Percentiles rank a stretch among this genome's conserved stretches.
Conservation (phyloP, 2,329 filamentous ascomycete genomes). For the Colletotrichum orchidophilum region DNA sequence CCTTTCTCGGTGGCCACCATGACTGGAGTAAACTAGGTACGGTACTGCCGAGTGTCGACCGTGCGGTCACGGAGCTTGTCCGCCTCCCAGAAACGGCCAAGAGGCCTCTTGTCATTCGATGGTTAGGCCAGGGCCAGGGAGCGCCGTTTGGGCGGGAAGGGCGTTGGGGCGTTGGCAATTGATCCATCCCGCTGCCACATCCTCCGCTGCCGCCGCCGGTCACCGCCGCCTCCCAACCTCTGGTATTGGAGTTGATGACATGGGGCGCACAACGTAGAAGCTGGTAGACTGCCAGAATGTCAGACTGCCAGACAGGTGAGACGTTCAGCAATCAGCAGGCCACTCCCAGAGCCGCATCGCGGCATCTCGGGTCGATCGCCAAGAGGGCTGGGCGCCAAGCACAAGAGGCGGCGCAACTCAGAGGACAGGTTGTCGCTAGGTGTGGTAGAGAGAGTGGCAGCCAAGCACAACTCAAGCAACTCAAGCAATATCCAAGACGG, state of each 20-base stretch:
- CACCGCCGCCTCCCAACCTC: neutral
- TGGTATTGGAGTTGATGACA: neutral
- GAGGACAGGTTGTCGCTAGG: neutral
- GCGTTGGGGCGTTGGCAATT: neutral
- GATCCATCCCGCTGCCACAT: slow-evolving; percentile 16
- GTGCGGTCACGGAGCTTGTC: neutral
- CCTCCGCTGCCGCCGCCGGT: neutral
- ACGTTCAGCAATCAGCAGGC: neutral
- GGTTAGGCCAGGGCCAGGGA: neutral
- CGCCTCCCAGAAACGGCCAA: neutral
- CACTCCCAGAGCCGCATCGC: slow-evolving; percentile 9
- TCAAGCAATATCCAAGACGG: slow-evolving; percentile 27
- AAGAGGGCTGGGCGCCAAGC: slow-evolving; percentile 24
- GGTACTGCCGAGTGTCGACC: neutral
- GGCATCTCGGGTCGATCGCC: slow-evolving; percentile 25
- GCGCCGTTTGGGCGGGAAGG: neutral
- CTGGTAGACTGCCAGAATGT: neutral
- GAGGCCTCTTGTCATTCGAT: neutral
- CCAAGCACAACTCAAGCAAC: slow-evolving; percentile 13
- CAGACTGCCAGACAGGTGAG: neutral
- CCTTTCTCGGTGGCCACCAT: neutral
- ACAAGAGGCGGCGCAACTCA: neutral
- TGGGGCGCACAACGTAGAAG: neutral
- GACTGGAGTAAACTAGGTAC: slow-evolving; percentile 17
- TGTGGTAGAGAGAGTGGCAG: slow-evolving; percentile 3